These are phyloP conservation scores for Pachysandra terminalis DNA, from an alignment of 164 flowering plant species.

Conservation along the genomic window DNA sequence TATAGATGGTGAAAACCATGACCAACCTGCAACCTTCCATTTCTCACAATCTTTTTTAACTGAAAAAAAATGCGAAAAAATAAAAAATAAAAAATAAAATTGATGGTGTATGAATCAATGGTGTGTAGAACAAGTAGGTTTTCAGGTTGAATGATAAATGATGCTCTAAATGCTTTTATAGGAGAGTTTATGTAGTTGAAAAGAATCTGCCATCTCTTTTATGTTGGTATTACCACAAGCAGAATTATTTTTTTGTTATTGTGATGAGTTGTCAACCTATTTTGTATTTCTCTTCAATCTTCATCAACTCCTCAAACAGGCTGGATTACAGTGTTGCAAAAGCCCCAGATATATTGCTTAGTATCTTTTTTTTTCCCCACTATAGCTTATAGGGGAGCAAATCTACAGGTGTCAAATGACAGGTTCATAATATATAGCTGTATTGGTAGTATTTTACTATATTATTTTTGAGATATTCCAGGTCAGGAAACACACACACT, in stretches of 20 bases:
- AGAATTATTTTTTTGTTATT: slow-evolving; percentile 23
- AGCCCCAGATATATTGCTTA: no score
- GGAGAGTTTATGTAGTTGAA: not conserved
- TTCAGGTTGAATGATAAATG: not conserved
- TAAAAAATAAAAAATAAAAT: not conserved
- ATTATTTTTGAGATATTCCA: no score
- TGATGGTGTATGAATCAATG: not conserved
- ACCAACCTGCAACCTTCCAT: slow-evolving; percentile 9
- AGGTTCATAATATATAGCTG: no score
- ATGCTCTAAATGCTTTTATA: slow-evolving; percentile 9
- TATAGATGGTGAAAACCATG: slow-evolving; percentile 23
- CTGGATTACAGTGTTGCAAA: not conserved
- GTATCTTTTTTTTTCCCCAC: no score
- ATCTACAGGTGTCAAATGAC: not conserved
- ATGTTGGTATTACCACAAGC: slow-evolving; percentile 20
- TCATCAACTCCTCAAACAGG: not conserved
- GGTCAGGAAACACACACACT: no score
- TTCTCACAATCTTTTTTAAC: not conserved
- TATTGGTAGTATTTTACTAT: no score
- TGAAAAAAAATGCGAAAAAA: not conserved
- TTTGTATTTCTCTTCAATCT: not conserved
- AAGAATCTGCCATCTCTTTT: slow-evolving; percentile 19
- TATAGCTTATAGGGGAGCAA: not conserved
- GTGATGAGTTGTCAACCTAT: slow-evolving; percentile 3
- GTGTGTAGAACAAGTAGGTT: slow-evolving; percentile 3